These are phyloP conservation scores for Aquilaria yunnanensis DNA, from an alignment of 345 rosid genomes.

Conservation along the genomic window DNA sequence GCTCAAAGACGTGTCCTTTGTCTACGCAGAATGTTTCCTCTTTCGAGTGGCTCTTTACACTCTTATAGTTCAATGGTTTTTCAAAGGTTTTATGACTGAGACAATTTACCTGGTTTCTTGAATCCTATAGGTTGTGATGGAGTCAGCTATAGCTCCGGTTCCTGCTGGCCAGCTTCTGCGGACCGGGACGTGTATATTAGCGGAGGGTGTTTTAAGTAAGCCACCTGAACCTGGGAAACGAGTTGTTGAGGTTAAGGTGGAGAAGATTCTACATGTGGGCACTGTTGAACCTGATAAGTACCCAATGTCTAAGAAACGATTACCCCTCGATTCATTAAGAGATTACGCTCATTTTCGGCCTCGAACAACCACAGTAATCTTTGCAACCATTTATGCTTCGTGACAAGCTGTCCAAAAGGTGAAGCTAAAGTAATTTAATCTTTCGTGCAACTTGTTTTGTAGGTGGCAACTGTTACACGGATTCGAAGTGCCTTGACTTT, in stretches of 20 bases:
- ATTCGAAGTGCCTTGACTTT: slow-evolving; percentile 55
- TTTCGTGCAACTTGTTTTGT: slow-evolving; percentile 10
- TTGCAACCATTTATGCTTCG: slow-evolving; percentile 4
- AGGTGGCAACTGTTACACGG: slow-evolving; percentile 80
- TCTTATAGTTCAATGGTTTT: not conserved
- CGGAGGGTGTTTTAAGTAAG: slow-evolving; percentile 48
- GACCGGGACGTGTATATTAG: slow-evolving; percentile 65
- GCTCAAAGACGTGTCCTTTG: too few species aligned
- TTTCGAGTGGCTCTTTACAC: too few species aligned
- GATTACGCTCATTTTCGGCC: slow-evolving; percentile 74
- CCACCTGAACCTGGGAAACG: slow-evolving; percentile 28
- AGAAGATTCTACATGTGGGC: slow-evolving; percentile 77
- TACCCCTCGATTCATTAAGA: slow-evolving; percentile 63
- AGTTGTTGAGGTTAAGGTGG: slow-evolving; percentile 49
- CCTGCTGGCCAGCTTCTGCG: slow-evolving; percentile 39
- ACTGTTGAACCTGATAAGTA: slow-evolving; percentile 52
- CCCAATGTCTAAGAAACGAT: slow-evolving; percentile 55
- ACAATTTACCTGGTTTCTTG: not conserved
- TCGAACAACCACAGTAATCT: slow-evolving; percentile 70
- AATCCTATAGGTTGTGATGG: slow-evolving; percentile 54
- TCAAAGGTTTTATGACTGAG: not conserved
- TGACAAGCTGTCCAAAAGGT: not conserved
- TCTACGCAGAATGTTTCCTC: too few species aligned
- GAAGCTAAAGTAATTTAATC: slow-evolving; percentile 6
- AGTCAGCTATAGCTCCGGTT: slow-evolving; percentile 35